phyloP scores from a whole-genome alignment of 768 basidiomycete species.

The Tricholoma sp. region DNA sequence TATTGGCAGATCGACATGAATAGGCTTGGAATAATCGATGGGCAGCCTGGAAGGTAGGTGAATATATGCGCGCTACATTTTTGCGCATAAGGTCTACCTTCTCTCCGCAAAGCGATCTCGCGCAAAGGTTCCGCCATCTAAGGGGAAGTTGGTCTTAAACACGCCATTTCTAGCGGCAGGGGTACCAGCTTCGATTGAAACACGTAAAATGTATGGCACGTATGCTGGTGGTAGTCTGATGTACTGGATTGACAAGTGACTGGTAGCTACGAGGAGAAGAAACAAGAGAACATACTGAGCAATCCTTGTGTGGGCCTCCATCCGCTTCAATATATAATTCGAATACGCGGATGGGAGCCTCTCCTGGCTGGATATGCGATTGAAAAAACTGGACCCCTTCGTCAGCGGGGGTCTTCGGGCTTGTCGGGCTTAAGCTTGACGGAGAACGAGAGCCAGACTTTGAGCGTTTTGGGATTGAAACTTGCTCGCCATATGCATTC shows the following conservation, averaged over 20 bases:
- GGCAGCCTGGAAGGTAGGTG: slow-evolving; percentile 54
- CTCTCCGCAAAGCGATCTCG: slow-evolving; percentile 71
- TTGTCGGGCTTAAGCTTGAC: slow-evolving; percentile 32
- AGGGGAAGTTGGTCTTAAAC: slow-evolving; percentile 94
- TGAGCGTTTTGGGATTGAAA: slow-evolving; percentile 26
- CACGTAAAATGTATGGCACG: slow-evolving; percentile 84
- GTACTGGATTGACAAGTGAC: slow-evolving; percentile 50
- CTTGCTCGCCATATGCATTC: slow-evolving; percentile 17
- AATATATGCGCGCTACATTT: slow-evolving; percentile 14
- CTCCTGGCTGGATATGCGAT: slow-evolving; percentile 43
- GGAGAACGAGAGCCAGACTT: slow-evolving; percentile 19
- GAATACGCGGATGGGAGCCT: slow-evolving; percentile 74
- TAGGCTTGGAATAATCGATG: slow-evolving; percentile 81
- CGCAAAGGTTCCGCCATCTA: slow-evolving; percentile 84
- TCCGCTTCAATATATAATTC: slow-evolving; percentile 84
- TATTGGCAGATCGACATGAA: slow-evolving; percentile 93
- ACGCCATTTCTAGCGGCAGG: slow-evolving; percentile 86
- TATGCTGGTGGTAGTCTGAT: slow-evolving; percentile 92
- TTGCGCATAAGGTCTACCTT: slow-evolving; percentile 39
- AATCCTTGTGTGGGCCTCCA: slow-evolving; percentile 84
- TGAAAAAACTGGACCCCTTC: slow-evolving; percentile 89
- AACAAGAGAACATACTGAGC: slow-evolving; percentile 53
- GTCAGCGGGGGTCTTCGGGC: slow-evolving; percentile 88
- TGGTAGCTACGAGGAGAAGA: not conserved
- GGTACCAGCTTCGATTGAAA: slow-evolving; percentile 89